Base-by-base conservation (phyloP, 306 rosid genomes). In the Betula pendula region DNA sequence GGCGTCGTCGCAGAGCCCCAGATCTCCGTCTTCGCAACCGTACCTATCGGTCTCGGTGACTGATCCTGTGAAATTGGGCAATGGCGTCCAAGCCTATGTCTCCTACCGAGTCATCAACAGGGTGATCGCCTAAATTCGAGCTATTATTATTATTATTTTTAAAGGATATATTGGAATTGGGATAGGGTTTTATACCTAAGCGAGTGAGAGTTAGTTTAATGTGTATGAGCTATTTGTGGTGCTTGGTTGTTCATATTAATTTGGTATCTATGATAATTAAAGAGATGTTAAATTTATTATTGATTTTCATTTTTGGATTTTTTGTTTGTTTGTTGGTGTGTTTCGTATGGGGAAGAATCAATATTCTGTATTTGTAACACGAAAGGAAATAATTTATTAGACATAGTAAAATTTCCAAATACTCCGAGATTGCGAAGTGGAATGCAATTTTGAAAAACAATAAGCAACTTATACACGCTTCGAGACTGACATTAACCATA, bases 41-140 rank as follows among this genome's bases (percentile, higher is more conserved):
- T 85, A 79, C 77, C 94, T 95, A 20, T 90, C 91, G 10, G 99
- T 95, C 69, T 90, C 90, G 12, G 96, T 95, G 35, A 87, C 94
- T 44, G 99, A 95, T 89, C 97, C 97, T 51, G 97, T 95, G 74
- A 95, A 95, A 84, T 90, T 95, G 77, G 97, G 99, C 81, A 95
- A 92, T 90, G 98, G 98, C 84, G 97, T 95, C 78, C 98, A 95
- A 81, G 89, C 98, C 47, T 95, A 92, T 76, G 88, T 95, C 84
- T 95, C 98, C 31, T 95, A 95, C 79, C 93, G 98, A 79, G 99
- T 92, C 79, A 89, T 92, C 84, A 90, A 97, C 45, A 90, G 86
- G 89, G 99, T 95, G 76, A 62, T 47, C 75, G 60, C 0, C 20
- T 17, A 52, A 62, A 45, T 67, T 45, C 16, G 50, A 14, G 33